Base-by-base conservation (phyloP, 1,139 yeast genomes). In the Arxiozyma telluris region DNA sequence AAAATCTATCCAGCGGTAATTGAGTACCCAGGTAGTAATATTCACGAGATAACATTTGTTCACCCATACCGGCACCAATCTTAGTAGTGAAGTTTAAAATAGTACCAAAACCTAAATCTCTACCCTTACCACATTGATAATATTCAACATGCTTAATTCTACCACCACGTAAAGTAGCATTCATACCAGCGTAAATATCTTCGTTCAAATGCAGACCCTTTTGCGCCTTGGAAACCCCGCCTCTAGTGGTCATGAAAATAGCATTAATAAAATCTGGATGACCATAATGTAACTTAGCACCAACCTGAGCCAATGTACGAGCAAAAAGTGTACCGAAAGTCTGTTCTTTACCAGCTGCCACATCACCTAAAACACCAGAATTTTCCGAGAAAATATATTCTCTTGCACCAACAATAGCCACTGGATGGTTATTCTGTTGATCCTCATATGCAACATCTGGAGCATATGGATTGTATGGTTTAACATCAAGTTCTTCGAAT, bases 11-110 rank as follows among this genome's bases (percentile, higher is more conserved):
- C 64, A 93, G 78, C 55, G 98, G 98, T 66, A 93, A 81, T 74
- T 93, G 98, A 58, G 98, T 93, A 65, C 98, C 96, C 71, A 93
- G 78, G 74, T 93, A 93, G 76, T 91, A 93, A 77, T 93, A 93
- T 75, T 93, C 98, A 78, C 98, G 87, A 55, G 97, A 90, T 70
- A 93, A 79, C 94, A 93, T 91, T 76, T 93, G 98, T 76, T 93
- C 98, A 76, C 98, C 98, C 98, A 93, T 93, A 87, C 98, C 98
- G 68, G 98, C 96, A 79, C 98, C 98, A 83, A 93, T 93, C 80
- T 93, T 93, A 58, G 98, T 93, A 42, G 98, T 93, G 83, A 93
- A 93, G 76, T 93, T 93, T 78, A 93, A 82, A 80, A 93, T 90
- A 45, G 98, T 91, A 60, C 97, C 97, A 74, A 93, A 93, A 76